Evolutionary conservation across 257 asterid genomes (phyloP).

Genomic region (Galeopsis tetrahit): DNA sequence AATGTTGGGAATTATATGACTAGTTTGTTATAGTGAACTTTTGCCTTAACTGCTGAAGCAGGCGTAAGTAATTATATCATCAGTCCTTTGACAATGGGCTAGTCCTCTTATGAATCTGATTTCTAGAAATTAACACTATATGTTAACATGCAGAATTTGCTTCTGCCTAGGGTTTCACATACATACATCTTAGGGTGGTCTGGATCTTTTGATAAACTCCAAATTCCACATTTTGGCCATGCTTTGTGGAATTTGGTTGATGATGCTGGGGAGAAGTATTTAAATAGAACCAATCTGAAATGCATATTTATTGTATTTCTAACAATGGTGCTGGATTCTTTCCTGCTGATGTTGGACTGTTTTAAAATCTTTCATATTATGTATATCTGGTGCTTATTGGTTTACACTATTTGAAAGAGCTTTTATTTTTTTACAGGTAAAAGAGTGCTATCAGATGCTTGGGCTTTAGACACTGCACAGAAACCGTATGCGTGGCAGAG

Average conservation of each 20-base stretch:
- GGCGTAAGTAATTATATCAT: not conserved
- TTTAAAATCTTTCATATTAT: slow-evolving; percentile 5
- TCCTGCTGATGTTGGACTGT: not conserved
- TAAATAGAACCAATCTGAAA: not conserved
- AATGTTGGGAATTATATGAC: not conserved
- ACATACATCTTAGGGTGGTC: slow-evolving; percentile 17
- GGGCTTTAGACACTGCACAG: slow-evolving; percentile 99
- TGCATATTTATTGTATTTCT: slow-evolving; percentile 12
- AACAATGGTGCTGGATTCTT: slow-evolving; percentile 4
- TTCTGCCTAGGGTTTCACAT: slow-evolving; percentile 9
- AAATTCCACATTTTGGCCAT: not conserved
- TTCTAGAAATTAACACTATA: slow-evolving; percentile 15
- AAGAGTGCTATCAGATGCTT: slow-evolving; percentile 94
- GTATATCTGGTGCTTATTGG: slow-evolving; percentile 29
- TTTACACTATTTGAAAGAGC: slow-evolving; percentile 17
- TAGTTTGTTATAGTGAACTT: not conserved
- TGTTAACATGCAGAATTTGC: not conserved
- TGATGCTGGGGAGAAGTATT: not conserved
- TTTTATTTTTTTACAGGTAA: slow-evolving; percentile 66
- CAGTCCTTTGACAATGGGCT: slow-evolving; percentile 15
- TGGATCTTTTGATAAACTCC: slow-evolving; percentile 16
- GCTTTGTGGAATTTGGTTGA: slow-evolving; percentile 2
- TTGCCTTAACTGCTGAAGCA: slow-evolving; percentile 1
- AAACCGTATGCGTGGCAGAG: slow-evolving; percentile 97
- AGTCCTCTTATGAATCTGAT: slow-evolving; percentile 13